Base-by-base conservation (phyloP, 2,329 filamentous ascomycete genomes). In the Trichothecium roseum region DNA sequence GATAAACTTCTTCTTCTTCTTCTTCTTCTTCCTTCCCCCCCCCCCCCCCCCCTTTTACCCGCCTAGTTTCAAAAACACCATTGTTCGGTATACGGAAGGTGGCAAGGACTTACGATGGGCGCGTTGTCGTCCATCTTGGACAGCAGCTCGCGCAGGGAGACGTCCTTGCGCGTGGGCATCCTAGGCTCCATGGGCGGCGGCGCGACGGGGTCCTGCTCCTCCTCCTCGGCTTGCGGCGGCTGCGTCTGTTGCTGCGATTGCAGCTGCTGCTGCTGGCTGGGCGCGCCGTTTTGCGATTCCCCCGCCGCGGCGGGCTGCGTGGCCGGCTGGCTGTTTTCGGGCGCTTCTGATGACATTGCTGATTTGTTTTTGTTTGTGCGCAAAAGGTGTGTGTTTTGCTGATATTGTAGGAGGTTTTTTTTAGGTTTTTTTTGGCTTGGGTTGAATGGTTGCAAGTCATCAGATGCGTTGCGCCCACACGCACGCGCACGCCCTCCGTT, bases 61-160 rank as follows among this genome's bases (percentile, higher is more conserved):
- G n/a, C n/a, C n/a, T n/a, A n/a, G n/a, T n/a, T n/a, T n/a, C n/a
- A n/a, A n/a, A n/a, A n/a, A n/a, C n/a, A n/a, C n/a, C n/a, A n/a
- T n/a, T n/a, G n/a, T n/a, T n/a, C n/a, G n/a, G n/a, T n/a, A n/a
- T n/a, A n/a, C n/a, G n/a, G n/a, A n/a, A n/a, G n/a, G n/a, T n/a
- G 17, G 22, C 14, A 26, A 15, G 18, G n/a, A 36, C 82, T 45
- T 72, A 95, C 88, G 51, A 98, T 94, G 9, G 91, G 91, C 41
- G 91, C 87, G 61, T 91, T 96, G 52, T 98, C 91, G 55, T 98
- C 91, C 81, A 98, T 96, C 69, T 94, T 95, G 44, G 74, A 74
- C 14, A 98, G 61, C 54, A 98, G 95, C 60, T 96, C 89, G 53
- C 88, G 83, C 45, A 98, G 64, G 28, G 84, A 94, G 15, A 82